Base-by-base conservation (phyloP, 2,329 filamentous ascomycete genomes). In the Rutstroemia sp. region DNA sequence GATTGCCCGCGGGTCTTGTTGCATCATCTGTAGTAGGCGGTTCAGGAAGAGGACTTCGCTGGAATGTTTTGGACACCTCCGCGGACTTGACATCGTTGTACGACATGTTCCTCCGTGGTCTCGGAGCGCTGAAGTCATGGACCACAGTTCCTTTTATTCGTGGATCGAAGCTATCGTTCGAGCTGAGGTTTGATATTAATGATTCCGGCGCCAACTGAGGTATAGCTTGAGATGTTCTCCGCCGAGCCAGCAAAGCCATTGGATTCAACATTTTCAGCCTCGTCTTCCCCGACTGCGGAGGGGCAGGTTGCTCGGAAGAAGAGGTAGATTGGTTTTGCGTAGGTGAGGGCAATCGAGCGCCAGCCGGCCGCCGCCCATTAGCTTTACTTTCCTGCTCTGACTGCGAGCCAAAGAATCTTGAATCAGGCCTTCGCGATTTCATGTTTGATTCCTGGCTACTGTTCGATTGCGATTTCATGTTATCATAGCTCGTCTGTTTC, bases 81-180 rank as follows among this genome's bases (percentile, higher is more conserved):
- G 60, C 58, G 14, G 49, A 38, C 41, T 55, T 59, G 6, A 61
- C 52, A 63, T 67, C 65, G 51, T 58, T 62, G 27, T 61, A 71
- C 23, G 72, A 69, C 3, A 73, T 60, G 27, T 72, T 69, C 47
- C 70, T 76, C 59, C 73, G 76, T 23, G 75, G 75, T 50, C 81
- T 73, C 1, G 82, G 83, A 0, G 80, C 81, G 64, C 82, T 86
- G 63, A 85, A 87, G 67, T 83, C 84, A 66, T 87, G 85, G 50
- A 86, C 77, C 48, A 77, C 75, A 7, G 80, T 87, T 49, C 81
- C 85, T 64, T 77, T 77, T 61, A 87, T 87, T 9, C 81, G 76
- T 18, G 83, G 83, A 63, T 86, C 83, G 62, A 85, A 84, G 67
- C 21, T 71, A 70, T 47, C 71, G 62, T 27, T 76, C 63, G 49